These are phyloP conservation scores for Erysimum cheiranthoides DNA, from an alignment of 345 rosid species.

Conservation along the genomic window DNA sequence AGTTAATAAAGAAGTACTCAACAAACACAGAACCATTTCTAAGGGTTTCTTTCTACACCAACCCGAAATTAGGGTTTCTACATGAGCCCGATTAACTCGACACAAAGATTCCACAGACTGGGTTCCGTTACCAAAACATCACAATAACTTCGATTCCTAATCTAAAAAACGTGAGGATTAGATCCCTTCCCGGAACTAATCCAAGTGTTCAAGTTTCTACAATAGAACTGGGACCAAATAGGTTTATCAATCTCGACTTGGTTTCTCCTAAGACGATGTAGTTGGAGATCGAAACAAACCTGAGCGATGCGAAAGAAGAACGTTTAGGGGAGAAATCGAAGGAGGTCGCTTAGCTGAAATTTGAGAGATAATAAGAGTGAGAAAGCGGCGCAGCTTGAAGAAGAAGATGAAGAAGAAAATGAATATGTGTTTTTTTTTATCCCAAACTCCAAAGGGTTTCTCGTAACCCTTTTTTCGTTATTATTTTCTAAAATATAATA, in stretches of 20 bases:
- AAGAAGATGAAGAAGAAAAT: background rate
- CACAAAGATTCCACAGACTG: background rate
- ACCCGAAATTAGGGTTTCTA: constrained; percentile 20
- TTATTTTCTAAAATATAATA: background rate
- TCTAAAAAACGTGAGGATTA: background rate
- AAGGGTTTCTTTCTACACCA: background rate
- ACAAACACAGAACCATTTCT: background rate
- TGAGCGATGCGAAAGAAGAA: constrained; percentile 9
- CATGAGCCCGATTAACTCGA: background rate
- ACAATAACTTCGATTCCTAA: background rate
- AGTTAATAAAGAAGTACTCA: background rate
- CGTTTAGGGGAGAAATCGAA: background rate
- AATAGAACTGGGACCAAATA: background rate
- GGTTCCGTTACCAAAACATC: constrained; percentile 25
- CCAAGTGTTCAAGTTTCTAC: background rate
- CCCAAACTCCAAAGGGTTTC: constrained; percentile 23
- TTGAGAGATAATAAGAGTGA: constrained; percentile 18
- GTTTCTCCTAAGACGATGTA: background rate
- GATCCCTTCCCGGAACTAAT: constrained; percentile 24
- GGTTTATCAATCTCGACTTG: background rate
- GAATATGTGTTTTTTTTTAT: constrained; percentile 19
- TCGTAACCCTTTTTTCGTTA: constrained; percentile 18
- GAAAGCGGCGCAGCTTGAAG: constrained; percentile 38
- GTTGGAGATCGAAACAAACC: constrained; percentile 37
- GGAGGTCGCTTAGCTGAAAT: constrained; percentile 7